Conservation (phyloP, 208 protist genomes). For the Angomonas deanei region DNA sequence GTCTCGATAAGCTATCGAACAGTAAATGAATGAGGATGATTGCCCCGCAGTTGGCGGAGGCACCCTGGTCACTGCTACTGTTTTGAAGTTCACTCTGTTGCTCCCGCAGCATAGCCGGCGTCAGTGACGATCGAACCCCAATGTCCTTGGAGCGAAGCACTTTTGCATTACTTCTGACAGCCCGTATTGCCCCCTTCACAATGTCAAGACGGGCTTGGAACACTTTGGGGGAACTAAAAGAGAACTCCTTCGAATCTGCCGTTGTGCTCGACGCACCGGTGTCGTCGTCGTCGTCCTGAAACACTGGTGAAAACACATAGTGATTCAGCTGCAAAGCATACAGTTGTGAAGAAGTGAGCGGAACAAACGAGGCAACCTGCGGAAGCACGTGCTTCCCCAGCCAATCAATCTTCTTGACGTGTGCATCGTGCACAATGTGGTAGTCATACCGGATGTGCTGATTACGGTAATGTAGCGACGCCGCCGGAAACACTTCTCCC, state of each 20-base stretch:
- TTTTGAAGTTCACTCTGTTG: background rate
- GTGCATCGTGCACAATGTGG: conserved; percentile 61
- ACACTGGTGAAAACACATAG: conserved; percentile 48
- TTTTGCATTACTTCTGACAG: conserved; percentile 57
- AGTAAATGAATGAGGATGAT: conserved; percentile 80
- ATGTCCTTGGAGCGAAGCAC: conserved; percentile 5
- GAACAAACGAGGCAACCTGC: conserved; percentile 51
- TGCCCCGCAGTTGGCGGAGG: conserved; percentile 71
- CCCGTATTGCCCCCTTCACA: conserved; percentile 5
- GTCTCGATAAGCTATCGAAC: conserved; percentile 19
- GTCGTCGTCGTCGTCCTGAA: background rate
- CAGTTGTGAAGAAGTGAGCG: conserved; percentile 34
- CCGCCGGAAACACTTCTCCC: conserved; percentile 85
- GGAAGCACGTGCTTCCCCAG: conserved; percentile 59
- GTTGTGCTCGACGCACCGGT: too few species aligned
- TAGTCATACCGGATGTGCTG: conserved; percentile 92
- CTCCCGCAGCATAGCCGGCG: background rate
- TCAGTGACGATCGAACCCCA: background rate
- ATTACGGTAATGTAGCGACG: conserved; percentile 89
- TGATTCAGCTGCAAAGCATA: conserved; percentile 52
- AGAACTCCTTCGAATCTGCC: background rate
- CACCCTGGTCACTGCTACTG: conserved; percentile 22
- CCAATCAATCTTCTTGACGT: conserved; percentile 52
- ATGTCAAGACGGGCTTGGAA: background rate
- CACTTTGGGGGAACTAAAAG: background rate